Conservation (phyloP, 257 asterid genomes). For the Primulina eburnea region DNA sequence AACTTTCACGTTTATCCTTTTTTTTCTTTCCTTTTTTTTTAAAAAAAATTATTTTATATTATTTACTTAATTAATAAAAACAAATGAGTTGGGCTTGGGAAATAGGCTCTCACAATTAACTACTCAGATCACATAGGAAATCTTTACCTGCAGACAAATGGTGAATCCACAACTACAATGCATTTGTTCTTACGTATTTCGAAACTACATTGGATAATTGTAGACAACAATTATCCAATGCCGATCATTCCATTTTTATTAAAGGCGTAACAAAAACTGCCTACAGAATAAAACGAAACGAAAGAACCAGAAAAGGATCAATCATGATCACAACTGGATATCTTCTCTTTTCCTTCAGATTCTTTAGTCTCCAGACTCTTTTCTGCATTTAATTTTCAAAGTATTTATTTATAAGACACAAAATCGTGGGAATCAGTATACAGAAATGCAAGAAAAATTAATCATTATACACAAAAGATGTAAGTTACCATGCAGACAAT, state of each 20-base stretch:
- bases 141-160: too few species aligned
- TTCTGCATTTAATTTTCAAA: not conserved
- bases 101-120: too few species aligned
- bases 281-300: not conserved
- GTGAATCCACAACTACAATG: too few species aligned
- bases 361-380: not conserved
- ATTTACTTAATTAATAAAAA: too few species aligned
- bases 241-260: not conserved
- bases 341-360: slow-evolving; percentile 10
- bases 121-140: too few species aligned
- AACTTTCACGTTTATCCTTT: too few species aligned
- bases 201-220: not conserved
- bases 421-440: not conserved
- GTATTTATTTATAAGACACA: not conserved
- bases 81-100: too few species aligned
- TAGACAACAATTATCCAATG: not conserved
- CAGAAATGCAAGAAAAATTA: not conserved
- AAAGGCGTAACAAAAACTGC: not conserved
- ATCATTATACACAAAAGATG: not conserved
- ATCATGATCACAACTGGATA: not conserved
- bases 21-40: too few species aligned
- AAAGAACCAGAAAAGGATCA: not conserved
- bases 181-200: too few species aligned
- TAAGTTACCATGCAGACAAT: not conserved
- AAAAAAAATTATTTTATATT: too few species aligned